Evolutionary conservation across 1,284 basidiomycete species (phyloP).

Genomic region (Mrakiaceae sp.): DNA sequence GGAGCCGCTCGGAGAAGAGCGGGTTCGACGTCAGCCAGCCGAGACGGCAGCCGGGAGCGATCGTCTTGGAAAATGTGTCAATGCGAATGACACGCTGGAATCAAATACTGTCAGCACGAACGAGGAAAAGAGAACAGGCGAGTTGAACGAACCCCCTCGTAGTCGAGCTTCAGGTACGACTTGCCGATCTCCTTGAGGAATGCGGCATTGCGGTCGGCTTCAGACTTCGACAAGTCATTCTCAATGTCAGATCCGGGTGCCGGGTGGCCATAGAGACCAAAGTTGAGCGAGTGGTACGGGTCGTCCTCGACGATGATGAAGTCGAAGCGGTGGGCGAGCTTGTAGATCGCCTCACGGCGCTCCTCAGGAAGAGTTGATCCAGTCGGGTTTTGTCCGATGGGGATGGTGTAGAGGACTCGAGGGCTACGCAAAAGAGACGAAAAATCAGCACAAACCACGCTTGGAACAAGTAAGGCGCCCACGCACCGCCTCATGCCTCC

Average conservation of each 20-base stretch:
- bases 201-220: slow-evolving; percentile 28
- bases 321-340: slow-evolving; percentile 57
- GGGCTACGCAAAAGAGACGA: neutral
- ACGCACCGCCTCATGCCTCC: slow-evolving; percentile 26
- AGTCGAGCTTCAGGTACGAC: slow-evolving; percentile 50
- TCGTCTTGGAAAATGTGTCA: slow-evolving; percentile 28
- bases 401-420: slow-evolving; percentile 43
- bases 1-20: slow-evolving; percentile 53
- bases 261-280: slow-evolving; percentile 6
- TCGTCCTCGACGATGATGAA: slow-evolving; percentile 14
- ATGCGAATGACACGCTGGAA: slow-evolving; percentile 33
- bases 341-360: slow-evolving; percentile 67
- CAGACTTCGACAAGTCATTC: slow-evolving; percentile 9
- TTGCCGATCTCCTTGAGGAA: slow-evolving; percentile 43
- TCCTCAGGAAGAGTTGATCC: slow-evolving; percentile 55
- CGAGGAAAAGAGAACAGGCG: neutral
- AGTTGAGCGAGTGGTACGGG: slow-evolving; percentile 14
- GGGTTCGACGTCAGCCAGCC: slow-evolving; percentile 58
- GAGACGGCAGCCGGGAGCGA: slow-evolving; percentile 62
- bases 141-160: slow-evolving; percentile 19
- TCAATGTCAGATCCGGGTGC: slow-evolving; percentile 12
- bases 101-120: neutral
- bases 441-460: too few relatives aligned
- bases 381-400: slow-evolving; percentile 58
- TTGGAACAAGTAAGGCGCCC: neutral